Conservation (phyloP, 2,329 filamentous ascomycete genomes). For the Colletotrichum neosansevieriae region DNA sequence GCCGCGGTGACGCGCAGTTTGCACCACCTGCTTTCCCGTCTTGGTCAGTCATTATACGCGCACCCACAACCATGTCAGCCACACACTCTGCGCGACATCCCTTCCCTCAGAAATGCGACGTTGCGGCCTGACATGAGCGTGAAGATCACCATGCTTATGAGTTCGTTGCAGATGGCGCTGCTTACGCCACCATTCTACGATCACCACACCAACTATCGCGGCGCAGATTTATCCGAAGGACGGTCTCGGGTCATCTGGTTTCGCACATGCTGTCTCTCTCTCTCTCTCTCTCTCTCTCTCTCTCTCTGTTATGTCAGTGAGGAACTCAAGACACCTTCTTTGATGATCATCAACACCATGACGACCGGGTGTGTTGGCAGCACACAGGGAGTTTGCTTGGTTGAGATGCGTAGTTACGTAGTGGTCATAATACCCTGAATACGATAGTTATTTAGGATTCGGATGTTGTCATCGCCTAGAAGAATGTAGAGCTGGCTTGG, state of each 20-base stretch:
- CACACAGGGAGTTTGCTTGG: no score
- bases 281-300: no score
- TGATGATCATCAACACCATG: no score
- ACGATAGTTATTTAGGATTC: no score
- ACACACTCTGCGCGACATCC: not conserved
- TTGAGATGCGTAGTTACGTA: no score
- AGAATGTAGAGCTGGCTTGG: no score
- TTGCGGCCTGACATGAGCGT: not conserved
- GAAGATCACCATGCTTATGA: not conserved
- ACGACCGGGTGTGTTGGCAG: no score
- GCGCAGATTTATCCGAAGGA: not conserved
- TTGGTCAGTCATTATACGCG: not conserved
- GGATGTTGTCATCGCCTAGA: no score
- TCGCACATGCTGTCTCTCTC: not conserved
- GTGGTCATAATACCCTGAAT: no score
- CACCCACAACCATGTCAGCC: not conserved
- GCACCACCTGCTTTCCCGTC: not conserved
- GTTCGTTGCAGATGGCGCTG: not conserved
- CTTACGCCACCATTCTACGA: not conserved
- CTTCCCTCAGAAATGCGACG: constrained; percentile 7
- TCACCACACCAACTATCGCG: not conserved
- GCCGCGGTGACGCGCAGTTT: no score
- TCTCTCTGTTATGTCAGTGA: no score
- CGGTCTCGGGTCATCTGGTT: not conserved
- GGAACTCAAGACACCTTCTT: no score